Evolutionary conservation across 768 basidiomycete species (phyloP), one percentile per base, ranked within the genome.

Genomic region (Tulasnella sp.): DNA sequence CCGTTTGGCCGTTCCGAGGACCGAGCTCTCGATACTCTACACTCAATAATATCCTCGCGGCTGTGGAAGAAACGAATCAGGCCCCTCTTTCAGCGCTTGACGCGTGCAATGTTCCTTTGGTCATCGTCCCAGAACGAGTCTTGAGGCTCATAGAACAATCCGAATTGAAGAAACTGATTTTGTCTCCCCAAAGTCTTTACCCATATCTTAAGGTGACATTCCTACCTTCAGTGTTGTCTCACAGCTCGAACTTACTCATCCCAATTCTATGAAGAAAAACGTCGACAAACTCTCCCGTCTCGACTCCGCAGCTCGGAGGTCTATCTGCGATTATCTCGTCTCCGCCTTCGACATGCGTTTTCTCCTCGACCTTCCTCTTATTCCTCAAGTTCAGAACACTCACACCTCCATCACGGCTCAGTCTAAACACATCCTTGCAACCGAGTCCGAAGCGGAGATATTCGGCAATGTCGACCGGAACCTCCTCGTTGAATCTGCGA

Each of bases 241-340:
- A 52, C 24, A 3, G 6, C 48, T 24, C 24, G 48, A 5, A 21
- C 48, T 52, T 24, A 52, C 9, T 3, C 48, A n/a, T 6, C 19
- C 19, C 21, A 18, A 68, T 58, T 19, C 38, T 8, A 7, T 27
- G 21, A 19, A 77, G 76, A 27, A 31, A 34, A 38, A 62, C 68
- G 27, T 18, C 7, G 5, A 24, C 36, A 34, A 24, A 24, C 52
- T 77, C 12, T 34, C 39, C 19, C 27, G 24, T 21, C 39, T 77
- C 19, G 21, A 46, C 27, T 19, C 56, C 2, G 6, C 52, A 19
- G 8, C 52, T 36, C 48, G 19, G 18, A 31, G 8, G 31, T 27
- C 21, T 14, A 18, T 77, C 21, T 77, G 76, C 68, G 76, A 77
- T 14, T 77, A 77, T 52, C 46, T 77, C 31, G 46, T 58, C 76